Percentiles rank a stretch among this genome's conserved stretches.
phyloP scores from a whole-genome alignment of 139 green algal genomes.

The Chlamydomonas schloesseri region DNA sequence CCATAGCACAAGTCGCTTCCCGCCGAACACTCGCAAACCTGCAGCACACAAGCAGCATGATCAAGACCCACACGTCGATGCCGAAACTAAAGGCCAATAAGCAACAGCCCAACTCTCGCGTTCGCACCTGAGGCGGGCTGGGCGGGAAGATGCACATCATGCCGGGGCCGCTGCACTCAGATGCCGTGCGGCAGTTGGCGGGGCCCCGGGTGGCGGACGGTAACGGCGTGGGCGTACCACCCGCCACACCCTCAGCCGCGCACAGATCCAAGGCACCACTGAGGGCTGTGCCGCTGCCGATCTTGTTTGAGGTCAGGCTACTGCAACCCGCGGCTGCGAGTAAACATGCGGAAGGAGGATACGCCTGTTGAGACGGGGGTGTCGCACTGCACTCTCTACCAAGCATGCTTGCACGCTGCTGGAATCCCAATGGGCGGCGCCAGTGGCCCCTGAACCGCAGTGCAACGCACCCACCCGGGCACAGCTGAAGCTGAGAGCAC shows the following conservation, averaged over 20 bases:
- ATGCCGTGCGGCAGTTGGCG: neutral
- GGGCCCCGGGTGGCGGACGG: neutral
- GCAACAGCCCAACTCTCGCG: too few species aligned
- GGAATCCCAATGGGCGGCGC: too few species aligned
- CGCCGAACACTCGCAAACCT: neutral
- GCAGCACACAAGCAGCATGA: too few species aligned
- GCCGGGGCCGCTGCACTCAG: neutral
- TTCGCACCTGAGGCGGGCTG: too few species aligned
- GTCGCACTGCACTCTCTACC: too few species aligned
- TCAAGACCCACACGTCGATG: too few species aligned
- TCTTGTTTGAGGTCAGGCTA: neutral
- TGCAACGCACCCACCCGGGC: too few species aligned
- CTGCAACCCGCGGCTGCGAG: neutral
- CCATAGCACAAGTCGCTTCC: conserved; percentile 12
- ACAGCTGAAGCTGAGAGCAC: neutral
- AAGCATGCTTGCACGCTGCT: too few species aligned
- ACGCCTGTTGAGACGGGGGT: too few species aligned
- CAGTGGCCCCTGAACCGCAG: too few species aligned
- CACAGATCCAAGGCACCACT: neutral
- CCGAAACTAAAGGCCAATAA: too few species aligned
- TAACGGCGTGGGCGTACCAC: neutral
- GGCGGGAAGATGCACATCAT: neutral
- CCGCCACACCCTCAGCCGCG: conserved; percentile 1
- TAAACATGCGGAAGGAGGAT: too few species aligned
- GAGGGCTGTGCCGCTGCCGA: neutral